Percentiles rank a stretch among this genome's conserved stretches.
Evolutionary conservation across 2,329 filamentous ascomycete species (phyloP).

Genomic region (Venturia oleaginea): DNA sequence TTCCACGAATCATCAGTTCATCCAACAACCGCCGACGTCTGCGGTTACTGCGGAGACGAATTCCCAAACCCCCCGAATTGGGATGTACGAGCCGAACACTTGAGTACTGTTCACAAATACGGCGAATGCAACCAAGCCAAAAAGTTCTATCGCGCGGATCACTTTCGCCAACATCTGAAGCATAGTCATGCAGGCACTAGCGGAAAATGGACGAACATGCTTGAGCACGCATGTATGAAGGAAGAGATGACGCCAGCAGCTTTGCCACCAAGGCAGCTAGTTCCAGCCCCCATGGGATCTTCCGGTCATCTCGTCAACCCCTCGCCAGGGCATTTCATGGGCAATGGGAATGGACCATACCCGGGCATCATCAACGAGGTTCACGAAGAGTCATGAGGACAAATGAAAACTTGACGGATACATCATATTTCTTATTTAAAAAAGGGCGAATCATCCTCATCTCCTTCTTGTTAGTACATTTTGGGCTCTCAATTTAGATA

Average conservation of each 20-base stretch:
- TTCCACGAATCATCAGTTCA: constrained; percentile 72
- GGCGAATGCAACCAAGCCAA: constrained; percentile 96
- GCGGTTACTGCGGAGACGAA: constrained; percentile 92
- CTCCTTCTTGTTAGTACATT: not conserved
- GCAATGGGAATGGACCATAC: not conserved
- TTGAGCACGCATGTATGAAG: constrained; percentile 94
- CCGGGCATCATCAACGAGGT: constrained; percentile 12
- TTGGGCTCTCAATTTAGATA: not conserved
- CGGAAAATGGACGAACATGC: constrained; percentile 97
- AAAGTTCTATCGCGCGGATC: constrained; percentile 95
- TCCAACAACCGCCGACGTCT: constrained; percentile 60
- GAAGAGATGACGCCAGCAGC: constrained; percentile 56
- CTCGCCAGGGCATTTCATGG: not conserved
- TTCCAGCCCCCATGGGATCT: not conserved
- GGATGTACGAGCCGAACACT: constrained; percentile 76
- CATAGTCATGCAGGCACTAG: constrained; percentile 94
- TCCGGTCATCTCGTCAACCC: constrained; percentile 2
- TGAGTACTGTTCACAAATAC: constrained; percentile 91
- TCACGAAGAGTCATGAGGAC: constrained; percentile 8
- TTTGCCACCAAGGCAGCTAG: constrained; percentile 5
- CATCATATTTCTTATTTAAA: not conserved
- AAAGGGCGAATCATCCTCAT: not conserved
- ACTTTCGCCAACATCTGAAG: constrained; percentile 96
- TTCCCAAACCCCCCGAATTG: constrained; percentile 83
- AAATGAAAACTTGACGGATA: not conserved